Base-by-base conservation (phyloP, 139 green algal species). In the Coelastrella sp. region DNA sequence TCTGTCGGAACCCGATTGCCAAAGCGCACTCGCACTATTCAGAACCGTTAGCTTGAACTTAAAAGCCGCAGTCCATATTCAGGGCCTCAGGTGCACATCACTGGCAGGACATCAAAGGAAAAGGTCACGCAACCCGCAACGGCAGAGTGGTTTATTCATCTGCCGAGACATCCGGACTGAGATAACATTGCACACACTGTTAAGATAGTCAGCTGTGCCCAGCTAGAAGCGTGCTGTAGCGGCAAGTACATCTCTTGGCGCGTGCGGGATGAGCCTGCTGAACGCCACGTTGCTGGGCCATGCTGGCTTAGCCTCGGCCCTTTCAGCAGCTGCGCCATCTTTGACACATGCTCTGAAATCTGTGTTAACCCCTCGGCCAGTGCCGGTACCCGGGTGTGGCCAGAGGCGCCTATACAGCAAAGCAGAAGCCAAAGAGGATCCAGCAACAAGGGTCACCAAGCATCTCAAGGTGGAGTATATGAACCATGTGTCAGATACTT, bases 371-470 rank as follows among this genome's bases (percentile, higher is more conserved):
- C 19, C 17, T n/a, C 17, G 8, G 15, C 68, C 1, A 76, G 17
- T 6, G 15, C 19, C 10, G 17, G 68, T 76, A 8, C 19, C 17
- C 24, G 15, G 10, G 15, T 15, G 1, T 25, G 68, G 68, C 68
- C 68, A 76, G 19, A n/a, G 68, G 68, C 68, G 68, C 15, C 8
- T 9, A 17, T 19, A 58, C 74, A 57, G 25, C 61, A 61, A 24
- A 57, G 76, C 61, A 7, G n/a, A 14, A 19, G 7, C 22, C 15
- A 65, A 59, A 7, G 85, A 91, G 78, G 78, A 91, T 80, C 85
- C 85, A 11, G 85, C 25, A 4, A 82, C 63, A 19, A 80, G 73
- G 22, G 87, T 91, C n/a, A 82, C 75, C 20, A 85, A 91, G 61
- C 60, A 86, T 49, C 24, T 91, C 20, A 91, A 91, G 87, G 87